Conservation (phyloP, 805 yeast genomes). For the Saturnispora hagleri region DNA sequence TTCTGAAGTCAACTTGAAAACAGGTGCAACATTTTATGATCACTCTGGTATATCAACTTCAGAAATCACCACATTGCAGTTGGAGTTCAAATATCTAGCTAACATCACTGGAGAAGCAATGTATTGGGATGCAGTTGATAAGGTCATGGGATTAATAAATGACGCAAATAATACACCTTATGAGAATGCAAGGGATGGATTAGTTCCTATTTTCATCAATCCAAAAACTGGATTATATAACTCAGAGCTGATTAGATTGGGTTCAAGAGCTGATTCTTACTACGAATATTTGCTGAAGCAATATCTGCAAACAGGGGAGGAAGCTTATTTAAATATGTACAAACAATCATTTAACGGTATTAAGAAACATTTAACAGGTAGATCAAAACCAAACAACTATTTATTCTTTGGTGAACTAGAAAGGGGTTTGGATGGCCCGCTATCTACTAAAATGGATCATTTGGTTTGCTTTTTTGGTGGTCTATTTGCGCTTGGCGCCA, state of each 20-base stretch:
- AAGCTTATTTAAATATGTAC: conserved; percentile 65
- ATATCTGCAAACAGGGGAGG: conserved; percentile 67
- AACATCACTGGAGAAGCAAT: conserved; percentile 67
- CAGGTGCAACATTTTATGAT: conserved; percentile 49
- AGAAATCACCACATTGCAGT: conserved; percentile 77
- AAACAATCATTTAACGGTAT: conserved; percentile 71
- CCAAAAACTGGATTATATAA: conserved; percentile 67
- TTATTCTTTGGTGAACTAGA: conserved; percentile 74
- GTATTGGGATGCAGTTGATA: conserved; percentile 75
- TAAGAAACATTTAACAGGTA: conserved; percentile 50
- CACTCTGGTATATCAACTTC: conserved; percentile 83
- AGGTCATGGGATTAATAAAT: conserved; percentile 63
- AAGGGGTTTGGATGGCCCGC: conserved; percentile 49
- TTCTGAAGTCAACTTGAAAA: conserved; percentile 61
- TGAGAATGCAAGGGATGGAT: conserved; percentile 41
- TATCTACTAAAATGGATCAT: conserved; percentile 81
- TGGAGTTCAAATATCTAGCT: conserved; percentile 78
- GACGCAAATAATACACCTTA: conserved; percentile 38
- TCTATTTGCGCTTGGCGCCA: conserved; percentile 79
- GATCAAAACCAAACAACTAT: conserved; percentile 53
- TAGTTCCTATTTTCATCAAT: conserved; percentile 71
- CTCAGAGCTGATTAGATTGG: conserved; percentile 63
- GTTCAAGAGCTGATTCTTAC: conserved; percentile 89
- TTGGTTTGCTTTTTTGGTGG: conserved; percentile 90
- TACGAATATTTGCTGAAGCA: conserved; percentile 85